Conservation (phyloP, 257 asterid species). For the Thymus quinquecostatus region DNA sequence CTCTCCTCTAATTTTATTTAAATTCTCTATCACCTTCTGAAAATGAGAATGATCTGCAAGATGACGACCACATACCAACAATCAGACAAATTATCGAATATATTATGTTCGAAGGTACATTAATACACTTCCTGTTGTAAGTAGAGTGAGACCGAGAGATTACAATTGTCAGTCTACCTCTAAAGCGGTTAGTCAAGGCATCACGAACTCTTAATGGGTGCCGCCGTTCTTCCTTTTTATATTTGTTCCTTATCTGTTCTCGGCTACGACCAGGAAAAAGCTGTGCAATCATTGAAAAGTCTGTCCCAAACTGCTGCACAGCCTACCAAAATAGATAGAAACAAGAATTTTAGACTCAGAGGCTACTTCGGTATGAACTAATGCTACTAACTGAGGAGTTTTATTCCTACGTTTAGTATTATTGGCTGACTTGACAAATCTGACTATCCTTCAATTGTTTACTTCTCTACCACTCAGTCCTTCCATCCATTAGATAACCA, state of each 20-base stretch:
- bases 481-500: not conserved
- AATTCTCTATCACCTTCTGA: conserved; percentile 50
- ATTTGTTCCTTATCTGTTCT: conserved; percentile 67
- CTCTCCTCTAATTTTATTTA: conserved; percentile 49
- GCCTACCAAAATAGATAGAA: conserved; percentile 48
- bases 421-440: not conserved
- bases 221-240: conserved; percentile 82
- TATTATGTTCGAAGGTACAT: not conserved
- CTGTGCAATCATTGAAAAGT: conserved; percentile 81
- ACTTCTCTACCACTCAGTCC: not conserved
- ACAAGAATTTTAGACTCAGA: not conserved
- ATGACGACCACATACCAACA: conserved; percentile 15
- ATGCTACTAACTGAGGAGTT: not conserved
- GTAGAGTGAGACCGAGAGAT: not conserved
- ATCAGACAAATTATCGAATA: not conserved
- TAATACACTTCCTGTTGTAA: conserved; percentile 7
- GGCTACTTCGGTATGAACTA: not conserved
- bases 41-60: conserved; percentile 73
- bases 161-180: conserved; percentile 43
- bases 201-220: conserved; percentile 77
- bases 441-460: not conserved
- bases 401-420: not conserved
- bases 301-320: conserved; percentile 81
- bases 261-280: conserved; percentile 83
- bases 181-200: conserved; percentile 69